Conservation (phyloP, 2,329 filamentous ascomycete species). For the Fusarium solani-melongenae region DNA sequence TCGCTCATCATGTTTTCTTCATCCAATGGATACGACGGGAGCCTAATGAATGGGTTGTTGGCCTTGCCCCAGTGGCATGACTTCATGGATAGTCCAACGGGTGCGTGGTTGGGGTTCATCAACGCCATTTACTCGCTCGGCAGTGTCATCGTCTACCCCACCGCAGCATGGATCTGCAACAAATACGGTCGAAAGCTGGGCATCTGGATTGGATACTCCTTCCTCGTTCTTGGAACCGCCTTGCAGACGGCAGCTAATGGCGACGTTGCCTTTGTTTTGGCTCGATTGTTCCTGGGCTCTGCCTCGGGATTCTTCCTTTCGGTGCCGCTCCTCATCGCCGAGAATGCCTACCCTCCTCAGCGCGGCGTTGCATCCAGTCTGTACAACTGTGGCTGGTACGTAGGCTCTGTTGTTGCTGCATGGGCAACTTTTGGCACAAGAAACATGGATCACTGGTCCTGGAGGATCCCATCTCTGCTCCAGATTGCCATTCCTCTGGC, state of each 20-base stretch:
- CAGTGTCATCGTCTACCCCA: slow-evolving; percentile 10
- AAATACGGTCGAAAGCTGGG: slow-evolving; percentile 22
- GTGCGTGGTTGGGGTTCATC: slow-evolving; percentile 31
- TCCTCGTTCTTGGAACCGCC: slow-evolving; percentile 36
- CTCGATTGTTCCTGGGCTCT: slow-evolving; percentile 45
- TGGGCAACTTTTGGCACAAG: background rate
- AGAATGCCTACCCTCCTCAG: background rate
- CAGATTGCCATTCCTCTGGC: background rate
- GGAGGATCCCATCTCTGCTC: background rate
- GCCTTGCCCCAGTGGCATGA: slow-evolving; percentile 21
- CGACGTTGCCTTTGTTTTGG: slow-evolving; percentile 43
- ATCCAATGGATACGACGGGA: slow-evolving; percentile 16
- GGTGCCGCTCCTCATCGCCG: background rate
- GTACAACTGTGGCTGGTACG: background rate
- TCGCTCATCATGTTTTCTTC: slow-evolving; percentile 12
- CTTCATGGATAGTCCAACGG: slow-evolving; percentile 22
- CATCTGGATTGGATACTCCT: slow-evolving; percentile 15
- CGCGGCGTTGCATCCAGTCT: background rate
- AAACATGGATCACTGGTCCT: background rate
- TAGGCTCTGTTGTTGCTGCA: background rate
- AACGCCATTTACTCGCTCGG: slow-evolving; percentile 25
- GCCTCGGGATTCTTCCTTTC: background rate
- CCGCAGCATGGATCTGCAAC: slow-evolving; percentile 27
- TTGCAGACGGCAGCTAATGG: background rate
- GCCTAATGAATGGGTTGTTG: slow-evolving; percentile 8